phyloP scores from a whole-genome alignment of 208 protist species.

The Acanthamoeba rhysodes region DNA sequence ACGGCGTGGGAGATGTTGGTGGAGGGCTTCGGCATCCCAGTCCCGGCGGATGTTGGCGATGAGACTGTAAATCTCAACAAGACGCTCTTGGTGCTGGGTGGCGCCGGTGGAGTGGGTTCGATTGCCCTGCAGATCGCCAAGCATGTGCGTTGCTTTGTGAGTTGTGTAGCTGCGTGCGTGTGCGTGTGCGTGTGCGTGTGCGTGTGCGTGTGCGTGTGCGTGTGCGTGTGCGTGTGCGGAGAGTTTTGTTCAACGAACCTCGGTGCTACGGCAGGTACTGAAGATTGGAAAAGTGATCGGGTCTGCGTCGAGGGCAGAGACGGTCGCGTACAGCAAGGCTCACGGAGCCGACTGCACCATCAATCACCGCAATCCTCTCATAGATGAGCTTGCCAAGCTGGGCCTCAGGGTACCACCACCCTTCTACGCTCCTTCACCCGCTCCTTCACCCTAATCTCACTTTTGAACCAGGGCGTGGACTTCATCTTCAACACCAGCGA shows the following conservation, averaged over 20 bases:
- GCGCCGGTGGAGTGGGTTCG: conserved; percentile 63
- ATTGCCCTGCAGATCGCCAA: conserved; percentile 69
- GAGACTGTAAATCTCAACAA: conserved; percentile 7
- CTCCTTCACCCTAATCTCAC: background rate
- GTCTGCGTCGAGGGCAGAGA: conserved; percentile 3
- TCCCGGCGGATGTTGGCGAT: background rate
- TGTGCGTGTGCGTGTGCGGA: too few relatives aligned
- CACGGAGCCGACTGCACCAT: conserved; percentile 52
- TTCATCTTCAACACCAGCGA: conserved; percentile 71
- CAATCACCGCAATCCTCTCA: conserved; percentile 22
- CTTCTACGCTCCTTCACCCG: background rate
- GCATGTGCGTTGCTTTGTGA: background rate
- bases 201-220: too few relatives aligned
- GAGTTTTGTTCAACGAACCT: background rate
- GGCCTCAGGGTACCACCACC: background rate
- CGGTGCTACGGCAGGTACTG: background rate
- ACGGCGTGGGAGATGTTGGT: conserved; percentile 70
- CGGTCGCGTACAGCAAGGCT: background rate
- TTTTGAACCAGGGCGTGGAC: background rate
- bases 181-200: too few relatives aligned
- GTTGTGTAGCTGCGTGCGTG: too few relatives aligned
- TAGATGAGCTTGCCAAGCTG: background rate
- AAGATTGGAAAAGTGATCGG: conserved; percentile 70
- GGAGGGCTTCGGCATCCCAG: conserved; percentile 58
- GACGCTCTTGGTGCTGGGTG: conserved; percentile 21